A percentile compares a stretch with the other conserved stretches of the same genome.
phyloP scores from a whole-genome alignment of 2,329 filamentous ascomycete genomes.

The Furcasterigmium furcatum region DNA sequence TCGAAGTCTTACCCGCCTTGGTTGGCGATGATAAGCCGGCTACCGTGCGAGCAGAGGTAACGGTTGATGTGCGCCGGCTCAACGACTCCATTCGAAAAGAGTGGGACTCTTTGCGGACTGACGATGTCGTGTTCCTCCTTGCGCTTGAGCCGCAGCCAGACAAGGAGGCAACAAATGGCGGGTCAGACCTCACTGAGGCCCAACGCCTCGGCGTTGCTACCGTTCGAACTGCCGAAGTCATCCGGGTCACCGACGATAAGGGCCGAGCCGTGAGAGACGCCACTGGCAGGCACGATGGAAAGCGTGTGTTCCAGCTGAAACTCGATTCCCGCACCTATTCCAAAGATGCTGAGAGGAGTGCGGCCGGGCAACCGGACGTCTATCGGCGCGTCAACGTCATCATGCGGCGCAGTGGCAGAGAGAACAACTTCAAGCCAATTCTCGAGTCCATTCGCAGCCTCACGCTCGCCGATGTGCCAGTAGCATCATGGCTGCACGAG shows the following conservation, averaged over 20 bases:
- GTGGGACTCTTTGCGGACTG: slow-evolving; percentile 84
- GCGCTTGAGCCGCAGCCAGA: slow-evolving; percentile 63
- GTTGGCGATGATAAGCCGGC: slow-evolving; percentile 85
- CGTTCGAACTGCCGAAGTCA: slow-evolving; percentile 79
- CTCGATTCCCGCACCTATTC: slow-evolving; percentile 78
- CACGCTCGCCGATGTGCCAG: slow-evolving; percentile 77
- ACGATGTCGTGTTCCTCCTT: slow-evolving; percentile 87
- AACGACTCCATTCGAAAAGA: slow-evolving; percentile 73
- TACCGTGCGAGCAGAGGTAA: slow-evolving; percentile 80
- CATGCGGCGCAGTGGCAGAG: slow-evolving; percentile 75
- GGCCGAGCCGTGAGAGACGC: slow-evolving; percentile 68
- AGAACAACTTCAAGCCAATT: slow-evolving; percentile 97
- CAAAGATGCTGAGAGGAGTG: slow-evolving; percentile 64
- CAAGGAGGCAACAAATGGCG: slow-evolving; percentile 51
- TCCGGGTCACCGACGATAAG: slow-evolving; percentile 83
- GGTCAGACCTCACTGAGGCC: slow-evolving; percentile 38
- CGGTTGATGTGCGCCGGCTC: slow-evolving; percentile 78
- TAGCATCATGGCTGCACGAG: slow-evolving; percentile 91
- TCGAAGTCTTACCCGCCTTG: slow-evolving; percentile 78
- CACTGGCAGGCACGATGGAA: slow-evolving; percentile 59
- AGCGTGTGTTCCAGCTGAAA: slow-evolving; percentile 73
- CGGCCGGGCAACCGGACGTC: slow-evolving; percentile 69
- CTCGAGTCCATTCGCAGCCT: slow-evolving; percentile 88
- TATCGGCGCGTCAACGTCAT: slow-evolving; percentile 86
- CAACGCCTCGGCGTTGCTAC: slow-evolving; percentile 66